Evolutionary conservation across 2,329 filamentous ascomycete species (phyloP), one percentile per base, ranked within the genome.

Genomic region (Ilyonectria sp.): DNA sequence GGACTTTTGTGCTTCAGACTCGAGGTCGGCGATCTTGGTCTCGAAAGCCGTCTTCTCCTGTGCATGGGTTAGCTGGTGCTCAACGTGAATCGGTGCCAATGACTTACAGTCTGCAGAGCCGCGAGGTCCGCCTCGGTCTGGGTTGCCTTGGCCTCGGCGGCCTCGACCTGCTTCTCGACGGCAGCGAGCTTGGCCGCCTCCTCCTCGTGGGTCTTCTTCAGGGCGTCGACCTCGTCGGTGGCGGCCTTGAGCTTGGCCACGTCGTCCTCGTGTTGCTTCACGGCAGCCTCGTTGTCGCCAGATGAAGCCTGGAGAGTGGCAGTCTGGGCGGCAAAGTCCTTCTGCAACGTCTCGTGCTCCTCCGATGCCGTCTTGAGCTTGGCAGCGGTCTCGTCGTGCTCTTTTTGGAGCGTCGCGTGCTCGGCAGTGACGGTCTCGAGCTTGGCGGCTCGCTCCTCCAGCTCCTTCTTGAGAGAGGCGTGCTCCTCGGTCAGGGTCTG

Each of bases 121-220:
- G 79, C 74, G 8, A 85, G 75, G 55, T 82, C 76, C 21, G 80
- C 80, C 29, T 80, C 76, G 11, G 78, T 77, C 72, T 83, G 79
- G 26, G 77, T 73, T 4, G 78, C 78, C 69, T 82, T 78, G 40
- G 72, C 59, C 57, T 70, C 72, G 13, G 70, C 68, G 46, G 71
- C 73, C 66, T 75, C 63, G 44, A 68, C 69, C 54, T 59, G 60
- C 26, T 52, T 56, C 65, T 76, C 71, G 35, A 81, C 75, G n/a
- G 63, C 70, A 15, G 75, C 67, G 37, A 79, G 65, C 72, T 80
- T 75, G 49, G 69, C 61, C 19, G 73, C 62, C 56, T 78, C 75
- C 67, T 82, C 77, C 15, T 77, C 75, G 29, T 75, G 71, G 53
- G 77, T 58, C 58, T 74, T 75, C 74, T 79, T 76, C n/a, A 78